phyloP scores from a whole-genome alignment of 495 filamentous ascomycete species.

The Xylaria curta region DNA sequence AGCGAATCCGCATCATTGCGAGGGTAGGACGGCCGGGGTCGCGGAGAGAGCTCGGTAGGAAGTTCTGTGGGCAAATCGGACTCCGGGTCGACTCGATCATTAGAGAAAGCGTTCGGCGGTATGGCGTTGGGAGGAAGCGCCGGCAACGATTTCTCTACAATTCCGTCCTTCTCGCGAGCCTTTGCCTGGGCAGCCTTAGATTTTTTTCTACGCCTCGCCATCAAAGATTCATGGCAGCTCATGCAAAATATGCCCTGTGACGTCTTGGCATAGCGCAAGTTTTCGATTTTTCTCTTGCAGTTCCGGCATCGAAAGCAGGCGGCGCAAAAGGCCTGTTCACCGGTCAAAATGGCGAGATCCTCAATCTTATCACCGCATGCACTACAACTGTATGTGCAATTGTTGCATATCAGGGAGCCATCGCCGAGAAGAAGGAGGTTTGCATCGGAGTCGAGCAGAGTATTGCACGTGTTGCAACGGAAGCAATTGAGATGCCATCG shows the following conservation, averaged over 20 bases:
- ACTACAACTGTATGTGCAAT: slow-evolving; percentile 99
- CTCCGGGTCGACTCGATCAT: slow-evolving; percentile 74
- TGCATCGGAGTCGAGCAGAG: slow-evolving; percentile 96
- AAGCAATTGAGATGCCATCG: slow-evolving; percentile 99
- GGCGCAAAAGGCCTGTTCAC: slow-evolving; percentile 98
- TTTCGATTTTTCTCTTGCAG: slow-evolving; percentile 98
- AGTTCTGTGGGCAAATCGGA: slow-evolving; percentile 77
- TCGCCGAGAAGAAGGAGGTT: slow-evolving; percentile 97
- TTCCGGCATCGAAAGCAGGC: slow-evolving; percentile 97
- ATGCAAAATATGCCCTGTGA: slow-evolving; percentile 99
- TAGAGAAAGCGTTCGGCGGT: slow-evolving; percentile 63
- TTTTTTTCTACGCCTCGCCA: slow-evolving; percentile 93
- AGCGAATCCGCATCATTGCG: slow-evolving; percentile 55
- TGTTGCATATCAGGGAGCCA: slow-evolving; percentile 97
- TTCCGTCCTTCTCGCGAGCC: slow-evolving; percentile 63
- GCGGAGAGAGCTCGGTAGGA: slow-evolving; percentile 73
- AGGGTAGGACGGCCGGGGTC: slow-evolving; percentile 59
- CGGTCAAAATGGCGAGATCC: slow-evolving; percentile 95
- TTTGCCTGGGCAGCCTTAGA: slow-evolving; percentile 69
- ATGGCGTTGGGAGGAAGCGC: slow-evolving; percentile 83
- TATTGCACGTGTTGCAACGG: slow-evolving; percentile 94
- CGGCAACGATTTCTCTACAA: slow-evolving; percentile 92
- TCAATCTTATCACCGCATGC: slow-evolving; percentile 98
- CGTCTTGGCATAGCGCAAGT: slow-evolving; percentile 95
- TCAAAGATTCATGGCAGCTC: slow-evolving; percentile 98